Evolutionary conservation across 129 eudicot genomes (phyloP).

Genomic region (Daucus carota): DNA sequence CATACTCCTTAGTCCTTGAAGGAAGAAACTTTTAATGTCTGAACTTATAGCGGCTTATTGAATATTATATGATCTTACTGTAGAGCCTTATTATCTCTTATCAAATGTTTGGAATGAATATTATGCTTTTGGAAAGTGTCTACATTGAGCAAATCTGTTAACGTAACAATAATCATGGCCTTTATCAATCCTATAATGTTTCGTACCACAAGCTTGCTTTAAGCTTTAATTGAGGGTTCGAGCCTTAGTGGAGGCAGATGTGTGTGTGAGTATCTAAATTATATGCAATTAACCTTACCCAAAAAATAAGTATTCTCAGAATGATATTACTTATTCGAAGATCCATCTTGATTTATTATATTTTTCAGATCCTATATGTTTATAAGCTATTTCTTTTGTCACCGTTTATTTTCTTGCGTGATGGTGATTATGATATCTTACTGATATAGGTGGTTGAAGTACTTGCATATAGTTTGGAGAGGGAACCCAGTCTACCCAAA

Average conservation of each 20-base stretch:
- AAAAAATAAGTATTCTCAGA: not conserved
- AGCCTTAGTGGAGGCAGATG: not conserved
- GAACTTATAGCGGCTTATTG: not conserved
- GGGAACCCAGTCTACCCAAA: slow-evolving; percentile 59
- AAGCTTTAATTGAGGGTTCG: not conserved
- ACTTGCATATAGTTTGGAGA: slow-evolving; percentile 66
- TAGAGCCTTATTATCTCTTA: not conserved
- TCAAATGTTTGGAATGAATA: not conserved
- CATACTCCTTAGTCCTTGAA: not conserved
- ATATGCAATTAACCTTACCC: not conserved
- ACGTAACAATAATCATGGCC: not conserved
- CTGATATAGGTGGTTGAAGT: slow-evolving; percentile 73
- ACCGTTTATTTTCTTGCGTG: not conserved
- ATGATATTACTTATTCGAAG: not conserved
- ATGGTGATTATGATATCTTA: slow-evolving; percentile 6
- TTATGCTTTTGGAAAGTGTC: not conserved
- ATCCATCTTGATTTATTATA: not conserved
- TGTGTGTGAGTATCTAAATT: not conserved
- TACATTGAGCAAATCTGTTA: not conserved
- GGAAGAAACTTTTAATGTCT: not conserved
- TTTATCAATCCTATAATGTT: not conserved
- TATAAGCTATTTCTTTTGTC: not conserved
- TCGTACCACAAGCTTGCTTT: not conserved
- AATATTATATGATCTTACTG: not conserved
- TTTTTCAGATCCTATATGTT: not conserved